phyloP scores from a whole-genome alignment of 2,329 filamentous ascomycete species.

The Penicillium paneum region DNA sequence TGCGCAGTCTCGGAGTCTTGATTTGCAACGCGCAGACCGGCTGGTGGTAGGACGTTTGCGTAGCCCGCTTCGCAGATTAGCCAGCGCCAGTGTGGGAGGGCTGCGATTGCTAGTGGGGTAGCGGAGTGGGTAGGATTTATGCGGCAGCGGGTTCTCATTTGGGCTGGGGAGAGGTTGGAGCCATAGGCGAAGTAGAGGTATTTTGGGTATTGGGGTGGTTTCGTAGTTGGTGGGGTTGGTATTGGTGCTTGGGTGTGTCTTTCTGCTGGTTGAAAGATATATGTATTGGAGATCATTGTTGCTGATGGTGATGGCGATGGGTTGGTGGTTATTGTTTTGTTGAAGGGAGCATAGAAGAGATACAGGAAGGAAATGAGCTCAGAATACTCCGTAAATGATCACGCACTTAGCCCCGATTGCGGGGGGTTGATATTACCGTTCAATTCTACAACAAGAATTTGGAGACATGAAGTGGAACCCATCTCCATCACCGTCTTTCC shows the following conservation, averaged over 20 bases:
- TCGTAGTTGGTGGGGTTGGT: slow-evolving; percentile 20
- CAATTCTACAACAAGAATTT: neutral
- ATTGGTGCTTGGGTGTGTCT: neutral
- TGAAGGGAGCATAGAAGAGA: neutral
- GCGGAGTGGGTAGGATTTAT: slow-evolving; percentile 31
- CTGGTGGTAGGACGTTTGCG: slow-evolving; percentile 40
- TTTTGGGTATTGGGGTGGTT: slow-evolving; percentile 13
- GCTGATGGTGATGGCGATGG: neutral
- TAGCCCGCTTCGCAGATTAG: slow-evolving; percentile 43
- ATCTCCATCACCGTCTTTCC: neutral
- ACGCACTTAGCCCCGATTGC: neutral
- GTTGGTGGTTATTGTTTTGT: neutral
- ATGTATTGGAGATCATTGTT: neutral
- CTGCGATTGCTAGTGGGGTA: slow-evolving; percentile 39
- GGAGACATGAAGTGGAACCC: neutral
- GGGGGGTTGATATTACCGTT: neutral
- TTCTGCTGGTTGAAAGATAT: neutral
- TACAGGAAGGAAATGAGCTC: neutral
- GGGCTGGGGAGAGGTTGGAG: slow-evolving; percentile 43
- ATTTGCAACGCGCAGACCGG: slow-evolving; percentile 18
- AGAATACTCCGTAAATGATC: neutral
- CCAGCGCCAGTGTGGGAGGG: slow-evolving; percentile 40
- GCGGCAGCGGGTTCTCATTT: slow-evolving; percentile 41
- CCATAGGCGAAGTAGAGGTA: slow-evolving; percentile 46
- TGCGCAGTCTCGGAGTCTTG: slow-evolving; percentile 18